Conservation (phyloP, 495 filamentous ascomycete species). For the Penicillium odoratum region DNA sequence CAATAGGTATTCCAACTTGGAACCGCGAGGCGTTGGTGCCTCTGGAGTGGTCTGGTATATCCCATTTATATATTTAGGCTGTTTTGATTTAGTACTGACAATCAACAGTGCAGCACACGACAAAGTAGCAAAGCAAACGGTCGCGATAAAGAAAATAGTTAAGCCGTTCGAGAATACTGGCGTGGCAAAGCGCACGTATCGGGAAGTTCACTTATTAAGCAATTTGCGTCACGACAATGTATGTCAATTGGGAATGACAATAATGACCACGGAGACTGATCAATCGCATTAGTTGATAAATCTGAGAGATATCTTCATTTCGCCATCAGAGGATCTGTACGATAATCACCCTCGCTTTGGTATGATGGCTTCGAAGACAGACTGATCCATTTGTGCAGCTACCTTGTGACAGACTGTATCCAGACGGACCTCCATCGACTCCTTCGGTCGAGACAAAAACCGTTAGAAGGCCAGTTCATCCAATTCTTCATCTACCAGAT, state of each 20-base stretch:
- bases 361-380: too few relatives aligned
- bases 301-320: constrained; percentile 94
- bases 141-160: constrained; percentile 96
- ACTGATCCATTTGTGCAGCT: constrained; percentile 46
- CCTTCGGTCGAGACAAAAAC: constrained; percentile 66
- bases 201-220: constrained; percentile 86
- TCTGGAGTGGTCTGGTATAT: constrained; percentile 6
- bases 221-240: constrained; percentile 91
- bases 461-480: constrained; percentile 90
- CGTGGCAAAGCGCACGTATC: constrained; percentile 85
- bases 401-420: constrained; percentile 89
- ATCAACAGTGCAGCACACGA: constrained; percentile 8
- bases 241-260: not conserved
- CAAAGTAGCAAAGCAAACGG: constrained; percentile 55
- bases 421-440: constrained; percentile 87
- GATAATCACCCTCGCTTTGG: constrained; percentile 19
- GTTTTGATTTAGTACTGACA: not conserved
- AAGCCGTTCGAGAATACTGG: constrained; percentile 92
- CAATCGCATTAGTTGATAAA: constrained; percentile 69
- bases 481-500: constrained; percentile 97
- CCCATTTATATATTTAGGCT: not conserved
- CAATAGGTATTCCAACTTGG: constrained; percentile 6
- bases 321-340: constrained; percentile 89
- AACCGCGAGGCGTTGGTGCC: not conserved
- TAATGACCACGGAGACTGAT: not conserved